Evolutionary conservation across 2,329 filamentous ascomycete species (phyloP).

Genomic region (Cadophora gregata): DNA sequence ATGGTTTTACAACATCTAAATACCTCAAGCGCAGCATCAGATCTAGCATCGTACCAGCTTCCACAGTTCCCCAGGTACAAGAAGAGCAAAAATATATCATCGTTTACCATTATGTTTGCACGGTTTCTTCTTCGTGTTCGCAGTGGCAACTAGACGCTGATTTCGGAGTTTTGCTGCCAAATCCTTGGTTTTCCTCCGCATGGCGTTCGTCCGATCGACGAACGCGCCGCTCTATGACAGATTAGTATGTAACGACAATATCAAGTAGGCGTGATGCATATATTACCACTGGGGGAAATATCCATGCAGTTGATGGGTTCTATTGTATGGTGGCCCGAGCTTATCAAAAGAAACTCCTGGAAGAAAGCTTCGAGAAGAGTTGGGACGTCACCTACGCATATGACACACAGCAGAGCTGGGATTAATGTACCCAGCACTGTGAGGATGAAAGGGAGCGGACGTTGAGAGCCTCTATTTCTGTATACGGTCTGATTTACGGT

Average conservation of each 20-base stretch:
- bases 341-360: too few species aligned
- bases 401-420: not conserved
- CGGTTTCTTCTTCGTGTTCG: not conserved
- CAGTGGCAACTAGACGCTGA: not conserved
- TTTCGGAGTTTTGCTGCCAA: too few species aligned
- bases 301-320: too few species aligned
- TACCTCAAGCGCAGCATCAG: not conserved
- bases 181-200: too few species aligned
- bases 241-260: too few species aligned
- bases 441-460: not conserved
- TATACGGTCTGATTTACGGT: constrained; percentile 55
- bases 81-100: not conserved
- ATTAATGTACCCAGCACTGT: not conserved
- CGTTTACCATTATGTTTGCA: not conserved
- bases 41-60: not conserved
- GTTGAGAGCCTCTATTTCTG: constrained; percentile 10
- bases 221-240: too few species aligned
- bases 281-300: too few species aligned
- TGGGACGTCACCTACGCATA: not conserved
- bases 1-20: not conserved
- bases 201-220: too few species aligned
- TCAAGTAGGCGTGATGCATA: too few species aligned
- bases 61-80: not conserved
- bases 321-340: too few species aligned
- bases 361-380: too few species aligned